A percentile compares a stretch with the other conserved stretches of the same genome.
phyloP scores from a whole-genome alignment of 2,329 filamentous ascomycete species.

The Xylaria digitata region DNA sequence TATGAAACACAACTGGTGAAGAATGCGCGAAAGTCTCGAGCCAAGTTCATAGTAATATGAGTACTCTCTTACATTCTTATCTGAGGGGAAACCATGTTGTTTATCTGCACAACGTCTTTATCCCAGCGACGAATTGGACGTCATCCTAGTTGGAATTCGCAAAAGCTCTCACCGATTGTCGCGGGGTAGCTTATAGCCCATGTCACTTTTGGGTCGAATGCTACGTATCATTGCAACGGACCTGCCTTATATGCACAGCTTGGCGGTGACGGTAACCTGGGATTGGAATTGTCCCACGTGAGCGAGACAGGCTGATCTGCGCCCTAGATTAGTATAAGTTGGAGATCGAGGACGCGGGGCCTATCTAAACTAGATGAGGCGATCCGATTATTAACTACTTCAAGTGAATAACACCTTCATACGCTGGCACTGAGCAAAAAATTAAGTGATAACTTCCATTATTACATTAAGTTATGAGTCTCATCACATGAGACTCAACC shows the following conservation, averaged over 20 bases:
- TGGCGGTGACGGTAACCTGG: conserved; percentile 11
- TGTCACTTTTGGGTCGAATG: conserved; percentile 17
- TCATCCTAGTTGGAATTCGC: not conserved
- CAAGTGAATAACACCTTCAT: not conserved
- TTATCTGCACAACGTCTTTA: conserved; percentile 23
- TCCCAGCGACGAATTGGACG: conserved; percentile 6
- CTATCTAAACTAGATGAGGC: not conserved
- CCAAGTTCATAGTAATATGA: not conserved
- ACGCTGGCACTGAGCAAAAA: not conserved
- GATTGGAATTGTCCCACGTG: conserved; percentile 5
- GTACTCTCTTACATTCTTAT: not conserved
- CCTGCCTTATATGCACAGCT: conserved; percentile 21
- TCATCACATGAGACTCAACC: not conserved
- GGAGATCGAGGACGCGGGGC: conserved; percentile 5
- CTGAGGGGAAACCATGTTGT: conserved; percentile 18
- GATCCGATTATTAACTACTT: not conserved
- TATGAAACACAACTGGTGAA: not conserved
- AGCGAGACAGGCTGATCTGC: conserved; percentile 21
- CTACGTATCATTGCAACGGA: conserved; percentile 21
- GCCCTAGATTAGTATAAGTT: not conserved
- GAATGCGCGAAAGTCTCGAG: not conserved
- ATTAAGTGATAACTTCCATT: conserved; percentile 1
- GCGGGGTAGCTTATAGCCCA: conserved; percentile 30
- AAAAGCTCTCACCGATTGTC: conserved; percentile 5
- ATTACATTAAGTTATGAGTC: not conserved